Base-by-base conservation (phyloP, 805 yeast genomes). In the Spathaspora sp. region DNA sequence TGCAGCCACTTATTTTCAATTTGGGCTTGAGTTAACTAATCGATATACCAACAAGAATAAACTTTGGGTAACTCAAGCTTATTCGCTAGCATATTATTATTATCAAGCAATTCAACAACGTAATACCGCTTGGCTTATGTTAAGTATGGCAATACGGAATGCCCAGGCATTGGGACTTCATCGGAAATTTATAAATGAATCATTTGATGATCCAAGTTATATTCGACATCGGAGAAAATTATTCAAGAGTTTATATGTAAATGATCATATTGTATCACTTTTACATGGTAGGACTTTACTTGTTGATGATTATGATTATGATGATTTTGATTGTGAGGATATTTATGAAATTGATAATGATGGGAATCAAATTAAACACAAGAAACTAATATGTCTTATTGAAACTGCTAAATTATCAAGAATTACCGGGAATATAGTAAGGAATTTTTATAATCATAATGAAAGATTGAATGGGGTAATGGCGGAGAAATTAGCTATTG, bases 161-260 rank as follows among this genome's bases (percentile, higher is more conserved):
- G 78, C 78, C 0, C 76, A 72, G 44, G 57, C 76, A 0, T 57
- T 76, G 49, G 81, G 80, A 0, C 52, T 75, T 32, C 72, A 75
- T 54, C 56, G 76, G 48, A 66, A 59, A 48, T 64, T 52, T 35
- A 68, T 73, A 44, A 75, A 75, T 55, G 74, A 72, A 45, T 53
- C 55, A 28, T 50, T 53, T 35, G 40, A 45, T 18, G 50, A 46
- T 26, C 14, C 23, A 26, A 46, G 32, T 16, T 46, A 48, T 32
- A 31, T 35, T 14, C 40, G 39, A 3, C 53, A 50, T 26, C 44
- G 54, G 28, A 48, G 54, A 44, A 45, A 46, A 42, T 45, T 53
- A 18, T 53, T 51, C 46, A 42, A 46, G n/a, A 53, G 50, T 35
- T 53, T 72, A 17, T 71, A 64, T 49, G 65, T 70, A n/a, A 59